These are phyloP conservation scores for Sclerotinia trifoliorum DNA, from an alignment of 2,329 filamentous ascomycete genomes.

Conservation along the genomic window DNA sequence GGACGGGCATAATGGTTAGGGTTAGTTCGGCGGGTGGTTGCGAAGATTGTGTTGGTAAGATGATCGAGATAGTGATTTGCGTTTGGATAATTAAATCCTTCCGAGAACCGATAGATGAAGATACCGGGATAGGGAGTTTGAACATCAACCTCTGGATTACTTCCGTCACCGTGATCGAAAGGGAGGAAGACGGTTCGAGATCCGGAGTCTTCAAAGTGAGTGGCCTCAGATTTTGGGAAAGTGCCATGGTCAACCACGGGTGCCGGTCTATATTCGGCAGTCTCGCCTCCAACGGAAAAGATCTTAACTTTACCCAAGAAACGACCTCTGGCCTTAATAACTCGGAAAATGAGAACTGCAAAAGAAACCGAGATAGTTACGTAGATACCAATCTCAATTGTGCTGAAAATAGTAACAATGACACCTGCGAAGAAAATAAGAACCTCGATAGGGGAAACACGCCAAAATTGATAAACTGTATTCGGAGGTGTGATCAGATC, in stretches of 20 bases:
- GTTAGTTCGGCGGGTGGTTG: slow-evolving; percentile 74
- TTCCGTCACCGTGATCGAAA: slow-evolving; percentile 82
- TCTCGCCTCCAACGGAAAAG: slow-evolving; percentile 69
- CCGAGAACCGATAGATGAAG: slow-evolving; percentile 92
- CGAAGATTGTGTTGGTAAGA: slow-evolving; percentile 65
- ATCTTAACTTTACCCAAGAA: slow-evolving; percentile 83
- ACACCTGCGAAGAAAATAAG: slow-evolving; percentile 93
- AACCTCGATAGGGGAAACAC: slow-evolving; percentile 84
- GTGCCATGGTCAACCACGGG: slow-evolving; percentile 59
- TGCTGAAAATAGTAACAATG: slow-evolving; percentile 80
- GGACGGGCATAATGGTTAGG: slow-evolving; percentile 60
- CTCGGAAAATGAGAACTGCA: slow-evolving; percentile 76
- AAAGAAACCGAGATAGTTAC: slow-evolving; percentile 75
- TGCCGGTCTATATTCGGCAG: slow-evolving; percentile 55
- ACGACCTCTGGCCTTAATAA: slow-evolving; percentile 76
- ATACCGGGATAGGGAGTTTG: slow-evolving; percentile 83
- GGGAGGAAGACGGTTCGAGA: slow-evolving; percentile 83
- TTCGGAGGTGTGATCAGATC: slow-evolving; percentile 90
- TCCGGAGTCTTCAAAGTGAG: slow-evolving; percentile 44
- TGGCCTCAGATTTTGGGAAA: slow-evolving; percentile 36
- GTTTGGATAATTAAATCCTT: slow-evolving; percentile 96
- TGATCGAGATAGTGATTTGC: slow-evolving; percentile 85
- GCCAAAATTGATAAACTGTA: slow-evolving; percentile 93
- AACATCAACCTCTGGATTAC: slow-evolving; percentile 80
- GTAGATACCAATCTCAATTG: slow-evolving; percentile 92